These are phyloP conservation scores for Exophiala sideris DNA, from an alignment of 2,329 filamentous ascomycete species.

Conservation along the genomic window DNA sequence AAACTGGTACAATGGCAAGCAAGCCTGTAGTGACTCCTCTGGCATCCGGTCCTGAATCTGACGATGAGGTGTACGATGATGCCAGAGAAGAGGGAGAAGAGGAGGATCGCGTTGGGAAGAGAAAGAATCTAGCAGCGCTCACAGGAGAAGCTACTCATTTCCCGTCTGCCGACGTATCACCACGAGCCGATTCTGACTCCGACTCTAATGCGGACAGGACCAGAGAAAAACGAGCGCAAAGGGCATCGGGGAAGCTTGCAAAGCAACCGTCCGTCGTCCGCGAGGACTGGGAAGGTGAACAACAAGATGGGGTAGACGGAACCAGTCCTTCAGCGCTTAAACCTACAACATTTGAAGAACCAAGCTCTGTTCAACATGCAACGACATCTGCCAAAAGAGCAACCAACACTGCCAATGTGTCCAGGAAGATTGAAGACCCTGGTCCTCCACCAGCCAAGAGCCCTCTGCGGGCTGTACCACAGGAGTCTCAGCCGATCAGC, in stretches of 20 bases:
- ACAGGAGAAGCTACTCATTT: slow-evolving; percentile 14
- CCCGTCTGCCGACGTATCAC: slow-evolving; percentile 11
- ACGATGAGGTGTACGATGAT: background rate
- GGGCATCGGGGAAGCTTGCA: slow-evolving; percentile 30
- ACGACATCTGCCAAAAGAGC: slow-evolving; percentile 7
- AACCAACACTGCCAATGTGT: slow-evolving; percentile 26
- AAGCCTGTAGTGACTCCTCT: slow-evolving; percentile 32
- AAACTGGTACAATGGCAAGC: slow-evolving; percentile 27
- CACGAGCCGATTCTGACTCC: slow-evolving; percentile 29
- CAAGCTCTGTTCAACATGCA: background rate
- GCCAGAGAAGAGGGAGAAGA: slow-evolving; percentile 3
- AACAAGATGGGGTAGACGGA: slow-evolving; percentile 31
- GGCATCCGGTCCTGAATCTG: slow-evolving; percentile 29
- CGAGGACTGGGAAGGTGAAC: slow-evolving; percentile 42
- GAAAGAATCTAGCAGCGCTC: slow-evolving; percentile 23
- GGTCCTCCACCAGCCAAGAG: slow-evolving; percentile 1
- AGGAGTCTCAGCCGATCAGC: background rate
- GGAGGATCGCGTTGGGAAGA: slow-evolving; percentile 26
- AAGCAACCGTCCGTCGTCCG: slow-evolving; percentile 41
- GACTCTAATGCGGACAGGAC: slow-evolving; percentile 30
- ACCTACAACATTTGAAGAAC: background rate
- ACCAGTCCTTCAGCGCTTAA: slow-evolving; percentile 5
- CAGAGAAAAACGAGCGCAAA: slow-evolving; percentile 25
- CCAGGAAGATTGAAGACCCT: slow-evolving; percentile 27
- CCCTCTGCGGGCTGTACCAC: slow-evolving; percentile 4